These are phyloP conservation scores for Avena eriantha DNA, from an alignment of 176 grass and related monocot genomes.

Conservation along the genomic window DNA sequence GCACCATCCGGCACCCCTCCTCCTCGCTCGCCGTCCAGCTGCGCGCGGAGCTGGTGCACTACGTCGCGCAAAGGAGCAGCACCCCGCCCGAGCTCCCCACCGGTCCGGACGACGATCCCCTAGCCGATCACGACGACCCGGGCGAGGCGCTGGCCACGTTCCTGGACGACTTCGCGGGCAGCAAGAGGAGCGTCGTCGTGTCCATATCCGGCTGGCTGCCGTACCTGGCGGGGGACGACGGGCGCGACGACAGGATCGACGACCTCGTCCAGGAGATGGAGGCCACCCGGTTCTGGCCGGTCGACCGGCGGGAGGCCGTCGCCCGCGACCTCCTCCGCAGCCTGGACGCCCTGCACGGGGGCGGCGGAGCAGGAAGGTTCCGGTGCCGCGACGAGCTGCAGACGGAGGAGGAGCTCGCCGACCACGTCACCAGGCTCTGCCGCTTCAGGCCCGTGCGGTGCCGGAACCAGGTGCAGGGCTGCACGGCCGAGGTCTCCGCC, in stretches of 20 bases:
- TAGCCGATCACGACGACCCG: neutral
- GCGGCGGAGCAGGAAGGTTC: neutral
- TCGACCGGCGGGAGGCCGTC: conserved; percentile 25
- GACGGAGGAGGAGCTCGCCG: neutral
- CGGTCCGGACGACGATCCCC: neutral
- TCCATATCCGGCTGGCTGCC: conserved; percentile 11
- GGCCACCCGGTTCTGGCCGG: conserved; percentile 5
- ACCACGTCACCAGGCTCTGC: neutral
- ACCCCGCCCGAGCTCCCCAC: neutral
- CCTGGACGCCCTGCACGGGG: neutral
- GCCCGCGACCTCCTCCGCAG: neutral
- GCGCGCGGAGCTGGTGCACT: conserved; percentile 1
- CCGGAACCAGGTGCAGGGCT: conserved; percentile 1
- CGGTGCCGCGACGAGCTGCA: neutral
- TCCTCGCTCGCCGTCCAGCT: conserved; percentile 20
- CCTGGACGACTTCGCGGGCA: conserved; percentile 22
- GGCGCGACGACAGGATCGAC: conserved; percentile 32
- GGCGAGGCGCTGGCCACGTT: neutral
- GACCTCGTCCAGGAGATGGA: conserved; percentile 33
- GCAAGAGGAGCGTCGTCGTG: neutral
- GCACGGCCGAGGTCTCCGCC: conserved; percentile 11
- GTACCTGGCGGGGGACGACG: conserved; percentile 19
- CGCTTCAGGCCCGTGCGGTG: conserved; percentile 1
- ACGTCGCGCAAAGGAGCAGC: neutral
- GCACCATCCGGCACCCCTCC: neutral